Base-by-base conservation (phyloP, 148 eudicot species). In the Arctostaphylos glauca region DNA sequence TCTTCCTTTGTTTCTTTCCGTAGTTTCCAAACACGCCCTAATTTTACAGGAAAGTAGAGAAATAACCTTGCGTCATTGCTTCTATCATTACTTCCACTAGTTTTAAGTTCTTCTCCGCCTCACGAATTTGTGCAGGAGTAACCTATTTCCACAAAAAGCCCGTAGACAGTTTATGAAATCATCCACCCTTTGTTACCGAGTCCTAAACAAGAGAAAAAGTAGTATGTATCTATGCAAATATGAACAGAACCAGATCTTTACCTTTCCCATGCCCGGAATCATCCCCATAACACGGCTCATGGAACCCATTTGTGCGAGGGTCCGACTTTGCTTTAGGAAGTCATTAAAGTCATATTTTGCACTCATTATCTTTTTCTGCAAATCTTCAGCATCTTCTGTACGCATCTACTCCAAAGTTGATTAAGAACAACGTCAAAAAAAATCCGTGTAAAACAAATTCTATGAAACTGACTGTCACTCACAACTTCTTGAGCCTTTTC, bases 261-360 rank as follows among this genome's bases (percentile, higher is more conserved):
- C 98, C 98, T 96, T 96, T 77, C 94, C 95, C 99, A 96, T 96
- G 85, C 99, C 99, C 31, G 99, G 99, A 86, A 96, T 93, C 99
- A 96, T 96, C 83, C 99, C 99, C 88, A 96, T 86, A 80, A 96
- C 97, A 85, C 99, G 98, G 48, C 97, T 91, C 95, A 96, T 91
- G 77, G 99, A 91, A 84, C 99, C 99, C 99, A 96, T 96, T 80
- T 84, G 95, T 80, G 99, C 99, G 86, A 96, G 97, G 60, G 98
- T 93, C 73, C 95, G 94, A 74, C 98, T 96, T 86, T 96, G 99
- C 92, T 96, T 96, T 74, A 96, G 86, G 89, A 96, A 94, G 91
- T 96, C 99, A 81, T 96, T 94, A 80, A 96, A 96, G 89, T 96
- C 99, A 81, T 93, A 96, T 55, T 96, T 96, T 82, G 98, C 94